These are phyloP conservation scores for Aplosporella prunicola DNA, from an alignment of 2,329 filamentous ascomycete genomes.

Conservation along the genomic window DNA sequence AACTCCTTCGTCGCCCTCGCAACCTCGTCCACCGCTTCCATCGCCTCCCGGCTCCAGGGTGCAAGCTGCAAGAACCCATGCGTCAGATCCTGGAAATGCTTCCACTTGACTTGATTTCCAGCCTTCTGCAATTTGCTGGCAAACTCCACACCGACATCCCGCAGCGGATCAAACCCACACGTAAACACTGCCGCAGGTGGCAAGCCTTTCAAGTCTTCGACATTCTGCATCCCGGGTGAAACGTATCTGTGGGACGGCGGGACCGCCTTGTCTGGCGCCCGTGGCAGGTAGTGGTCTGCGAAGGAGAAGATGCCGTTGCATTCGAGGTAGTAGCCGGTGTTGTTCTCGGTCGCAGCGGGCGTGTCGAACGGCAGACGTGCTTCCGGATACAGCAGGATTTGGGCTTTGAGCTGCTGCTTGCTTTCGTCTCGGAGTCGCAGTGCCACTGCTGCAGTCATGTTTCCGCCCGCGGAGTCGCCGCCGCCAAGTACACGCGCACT, in stretches of 20 bases:
- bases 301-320: constrained; percentile 29
- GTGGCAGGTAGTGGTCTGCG: constrained; percentile 24
- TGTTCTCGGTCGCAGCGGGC: constrained; percentile 25
- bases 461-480: constrained; percentile 28
- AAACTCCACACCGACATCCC: constrained; percentile 25
- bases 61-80: constrained; percentile 26
- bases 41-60: constrained; percentile 21
- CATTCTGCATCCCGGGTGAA: constrained; percentile 22
- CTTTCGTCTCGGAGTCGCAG: constrained; percentile 21
- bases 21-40: constrained; percentile 13
- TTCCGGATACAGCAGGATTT: constrained; percentile 29
- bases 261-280: too few relatives aligned
- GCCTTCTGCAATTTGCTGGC: constrained; percentile 21
- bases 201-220: constrained; percentile 16
- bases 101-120: constrained; percentile 19
- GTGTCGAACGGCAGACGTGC: constrained; percentile 16
- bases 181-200: constrained; percentile 23
- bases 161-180: constrained; percentile 23
- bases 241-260: constrained; percentile 21
- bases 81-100: constrained; percentile 19
- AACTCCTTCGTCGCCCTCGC: constrained; percentile 7
- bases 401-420: constrained; percentile 18
- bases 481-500: constrained; percentile 21
- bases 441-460: constrained; percentile 26
- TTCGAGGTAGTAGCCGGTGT: constrained; percentile 25